Conservation (phyloP, 129 eudicot species). For the Calendula officinalis region DNA sequence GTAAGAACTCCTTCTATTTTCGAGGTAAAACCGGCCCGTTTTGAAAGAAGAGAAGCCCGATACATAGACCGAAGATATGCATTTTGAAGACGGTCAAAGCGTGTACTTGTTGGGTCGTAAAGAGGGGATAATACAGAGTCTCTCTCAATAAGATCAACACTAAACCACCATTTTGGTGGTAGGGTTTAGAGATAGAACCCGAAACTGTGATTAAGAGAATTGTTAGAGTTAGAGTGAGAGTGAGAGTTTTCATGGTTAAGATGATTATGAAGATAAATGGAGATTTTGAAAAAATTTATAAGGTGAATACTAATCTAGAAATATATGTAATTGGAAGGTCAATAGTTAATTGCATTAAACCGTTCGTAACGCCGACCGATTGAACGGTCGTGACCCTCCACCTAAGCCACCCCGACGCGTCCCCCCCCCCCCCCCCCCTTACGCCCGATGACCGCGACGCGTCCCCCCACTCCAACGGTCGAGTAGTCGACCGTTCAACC, state of each 20-base stretch:
- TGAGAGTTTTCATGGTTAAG: constrained; percentile 13
- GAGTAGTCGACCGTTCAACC: too few relatives aligned
- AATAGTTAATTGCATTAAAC: neutral
- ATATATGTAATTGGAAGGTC: constrained; percentile 17
- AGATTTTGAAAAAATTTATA: neutral
- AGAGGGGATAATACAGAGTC: constrained; percentile 56
- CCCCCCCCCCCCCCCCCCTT: too few relatives aligned
- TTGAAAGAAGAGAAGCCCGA: constrained; percentile 18
- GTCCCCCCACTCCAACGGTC: too few relatives aligned
- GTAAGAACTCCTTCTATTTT: constrained; percentile 22
- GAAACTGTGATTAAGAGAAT: constrained; percentile 3
- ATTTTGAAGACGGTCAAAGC: constrained; percentile 22
- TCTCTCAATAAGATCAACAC: constrained; percentile 47
- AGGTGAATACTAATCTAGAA: neutral
- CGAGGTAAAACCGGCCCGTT: neutral
- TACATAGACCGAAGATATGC: constrained; percentile 37
- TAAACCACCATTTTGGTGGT: constrained; percentile 22
- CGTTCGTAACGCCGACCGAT: too few relatives aligned
- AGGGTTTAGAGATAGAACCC: constrained; percentile 3
- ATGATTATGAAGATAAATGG: constrained; percentile 10
- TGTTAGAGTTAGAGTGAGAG: neutral
- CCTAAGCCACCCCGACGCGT: too few relatives aligned
- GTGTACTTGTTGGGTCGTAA: constrained; percentile 30
- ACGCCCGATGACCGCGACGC: too few relatives aligned
- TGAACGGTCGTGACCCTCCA: too few relatives aligned